Base-by-base conservation (phyloP, 441 rosid genomes). In the Pelargonium fulgidum region DNA sequence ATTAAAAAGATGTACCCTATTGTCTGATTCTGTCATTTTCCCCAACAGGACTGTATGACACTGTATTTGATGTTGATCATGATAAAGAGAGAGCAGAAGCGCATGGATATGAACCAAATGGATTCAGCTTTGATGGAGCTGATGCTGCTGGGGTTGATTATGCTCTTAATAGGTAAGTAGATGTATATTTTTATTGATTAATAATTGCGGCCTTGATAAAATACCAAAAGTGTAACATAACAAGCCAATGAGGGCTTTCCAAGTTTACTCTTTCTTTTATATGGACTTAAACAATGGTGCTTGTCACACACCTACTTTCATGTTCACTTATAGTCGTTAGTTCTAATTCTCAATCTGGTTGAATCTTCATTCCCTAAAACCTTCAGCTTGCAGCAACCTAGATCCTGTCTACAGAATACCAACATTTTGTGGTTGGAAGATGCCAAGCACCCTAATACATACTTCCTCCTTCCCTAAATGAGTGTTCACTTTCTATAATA, bases 31-130 rank as follows among this genome's bases (percentile, higher is more conserved):
- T 10, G 20, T 69, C 45, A 52, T 52, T 72, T 76, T 45, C 19
- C 69, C 65, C 22, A 73, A 42, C 73, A 92, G 97, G 97, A 71
- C 98, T 94, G 52, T 87, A 78, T 17, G 99, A 94, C 74, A 92
- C 97, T 0, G 99, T 94, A 41, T 92, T 92, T 79, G 99, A 94
- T 61, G 94, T 94, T 7, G 99, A 90, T 76, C 83, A 90, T 39
- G 98, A 92, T 73, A 85, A 89, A 83, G 96, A 84, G 59, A 87
- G 97, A 78, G 97, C 99, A 29, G 67, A 84, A 81, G 89, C 88
- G 47, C 87, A 86, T 77, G 93, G 88, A 64, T 81, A 86, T 50
- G 98, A 94, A 76, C 87, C 98, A 16, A 94, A 94, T 71, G 99
- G 98, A 69, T 94, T 87, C 72, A 90, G 47, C 77, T 94, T 94